These are phyloP conservation scores for Mycena vulgaris DNA, from an alignment of 768 basidiomycete genomes.

Conservation along the genomic window DNA sequence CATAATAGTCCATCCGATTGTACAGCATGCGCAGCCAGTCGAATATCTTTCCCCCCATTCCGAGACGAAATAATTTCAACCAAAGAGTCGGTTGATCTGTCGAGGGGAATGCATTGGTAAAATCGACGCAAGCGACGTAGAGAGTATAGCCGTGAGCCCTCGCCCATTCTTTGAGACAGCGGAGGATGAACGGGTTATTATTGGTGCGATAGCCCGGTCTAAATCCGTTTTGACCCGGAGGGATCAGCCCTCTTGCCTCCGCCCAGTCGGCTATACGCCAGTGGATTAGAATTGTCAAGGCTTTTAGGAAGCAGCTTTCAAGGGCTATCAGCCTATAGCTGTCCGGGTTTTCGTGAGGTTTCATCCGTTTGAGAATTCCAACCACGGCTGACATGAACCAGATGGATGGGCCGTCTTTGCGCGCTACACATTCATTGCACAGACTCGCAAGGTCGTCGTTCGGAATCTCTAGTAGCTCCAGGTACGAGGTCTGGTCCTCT, in stretches of 20 bases:
- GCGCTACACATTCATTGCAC: not conserved
- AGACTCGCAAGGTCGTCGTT: not conserved
- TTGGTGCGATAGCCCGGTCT: not conserved
- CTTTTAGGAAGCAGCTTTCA: too few species aligned
- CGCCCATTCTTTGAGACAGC: not conserved
- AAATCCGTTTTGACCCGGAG: too few species aligned
- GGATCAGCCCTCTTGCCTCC: too few species aligned
- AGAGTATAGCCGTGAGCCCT: not conserved
- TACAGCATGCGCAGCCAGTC: too few species aligned
- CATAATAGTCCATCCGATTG: too few species aligned
- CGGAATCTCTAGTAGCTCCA: not conserved
- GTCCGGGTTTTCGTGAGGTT: too few species aligned
- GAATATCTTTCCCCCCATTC: too few species aligned
- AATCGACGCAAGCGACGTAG: not conserved
- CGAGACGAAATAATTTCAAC: constrained; percentile 4
- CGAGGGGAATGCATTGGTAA: not conserved
- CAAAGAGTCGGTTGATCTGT: not conserved
- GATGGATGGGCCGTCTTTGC: not conserved
- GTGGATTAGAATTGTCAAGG: too few species aligned
- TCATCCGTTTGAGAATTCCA: too few species aligned
- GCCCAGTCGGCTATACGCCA: too few species aligned
- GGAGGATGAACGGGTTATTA: constrained; percentile 1
- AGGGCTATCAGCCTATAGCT: too few species aligned
- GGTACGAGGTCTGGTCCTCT: not conserved
- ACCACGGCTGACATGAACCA: too few species aligned